Evolutionary conservation across 163 green algal species (phyloP).

Genomic region (Prototheca stagnorum): DNA sequence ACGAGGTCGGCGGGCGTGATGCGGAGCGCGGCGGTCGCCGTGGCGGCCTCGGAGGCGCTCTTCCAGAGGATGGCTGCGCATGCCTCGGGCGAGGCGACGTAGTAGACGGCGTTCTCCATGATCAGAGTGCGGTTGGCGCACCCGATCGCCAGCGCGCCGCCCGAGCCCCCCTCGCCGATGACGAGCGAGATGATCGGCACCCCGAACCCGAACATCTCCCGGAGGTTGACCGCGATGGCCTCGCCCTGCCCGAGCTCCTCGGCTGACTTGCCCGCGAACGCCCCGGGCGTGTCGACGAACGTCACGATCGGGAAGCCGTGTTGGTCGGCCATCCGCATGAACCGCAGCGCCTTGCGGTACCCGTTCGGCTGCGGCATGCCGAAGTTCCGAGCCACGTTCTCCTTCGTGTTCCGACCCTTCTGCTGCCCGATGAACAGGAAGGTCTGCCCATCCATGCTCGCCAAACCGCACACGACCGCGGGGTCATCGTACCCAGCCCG

Average conservation of each 20-base stretch:
- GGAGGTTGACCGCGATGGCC: conserved; percentile 88
- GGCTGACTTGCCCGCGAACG: conserved; percentile 73
- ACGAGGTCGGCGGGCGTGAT: conserved; percentile 77
- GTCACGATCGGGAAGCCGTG: conserved; percentile 91
- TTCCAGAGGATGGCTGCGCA: conserved; percentile 95
- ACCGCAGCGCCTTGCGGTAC: conserved; percentile 87
- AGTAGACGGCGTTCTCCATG: conserved; percentile 90
- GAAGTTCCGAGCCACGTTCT: conserved; percentile 95
- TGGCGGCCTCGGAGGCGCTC: conserved; percentile 39
- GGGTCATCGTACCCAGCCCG: conserved; percentile 74
- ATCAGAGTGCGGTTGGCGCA: conserved; percentile 69
- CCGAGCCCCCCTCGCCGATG: conserved; percentile 86
- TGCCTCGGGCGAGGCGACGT: conserved; percentile 82
- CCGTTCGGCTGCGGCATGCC: conserved; percentile 87
- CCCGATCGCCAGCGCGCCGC: conserved; percentile 88
- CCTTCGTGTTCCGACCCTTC: conserved; percentile 95
- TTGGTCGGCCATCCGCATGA: conserved; percentile 91
- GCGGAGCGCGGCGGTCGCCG: conserved; percentile 72
- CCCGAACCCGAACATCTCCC: conserved; percentile 88
- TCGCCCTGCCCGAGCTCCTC: conserved; percentile 94
- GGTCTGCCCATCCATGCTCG: conserved; percentile 66
- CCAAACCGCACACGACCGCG: conserved; percentile 84
- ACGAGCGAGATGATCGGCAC: conserved; percentile 87
- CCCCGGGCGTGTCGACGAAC: conserved; percentile 89
- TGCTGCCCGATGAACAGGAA: conserved; percentile 98